Evolutionary conservation across 768 basidiomycete genomes (phyloP).

Genomic region (Calocera cornea): DNA sequence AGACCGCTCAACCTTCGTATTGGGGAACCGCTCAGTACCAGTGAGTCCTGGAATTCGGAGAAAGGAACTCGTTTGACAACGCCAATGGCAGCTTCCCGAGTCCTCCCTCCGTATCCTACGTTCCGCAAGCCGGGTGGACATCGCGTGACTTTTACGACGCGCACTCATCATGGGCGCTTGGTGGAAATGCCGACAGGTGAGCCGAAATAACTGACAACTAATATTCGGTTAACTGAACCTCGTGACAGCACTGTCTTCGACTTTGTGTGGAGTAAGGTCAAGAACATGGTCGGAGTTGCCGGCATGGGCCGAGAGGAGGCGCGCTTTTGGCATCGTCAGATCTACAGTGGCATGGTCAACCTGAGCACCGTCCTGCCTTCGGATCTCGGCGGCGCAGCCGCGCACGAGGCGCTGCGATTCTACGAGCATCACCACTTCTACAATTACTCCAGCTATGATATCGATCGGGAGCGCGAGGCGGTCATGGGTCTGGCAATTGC

Average conservation of each 20-base stretch:
- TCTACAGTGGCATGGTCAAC: conserved; percentile 46
- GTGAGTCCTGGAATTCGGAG: not conserved
- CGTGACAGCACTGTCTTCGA: conserved; percentile 22
- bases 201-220: not conserved
- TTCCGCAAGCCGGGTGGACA: not conserved
- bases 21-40: conserved; percentile 1
- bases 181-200: not conserved
- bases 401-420: conserved; percentile 59
- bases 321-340: conserved; percentile 47
- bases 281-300: conserved; percentile 23
- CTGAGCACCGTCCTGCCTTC: conserved; percentile 37
- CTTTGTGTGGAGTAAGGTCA: conserved; percentile 25
- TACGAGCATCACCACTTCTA: conserved; percentile 44
- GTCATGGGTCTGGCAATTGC: conserved; percentile 55
- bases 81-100: not conserved
- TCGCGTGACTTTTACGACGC: conserved; percentile 2
- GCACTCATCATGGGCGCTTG: not conserved
- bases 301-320: conserved; percentile 46
- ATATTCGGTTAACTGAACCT: not conserved
- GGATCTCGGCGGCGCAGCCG: conserved; percentile 64
- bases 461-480: conserved; percentile 50
- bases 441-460: conserved; percentile 40
- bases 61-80: not conserved
- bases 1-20: not conserved
- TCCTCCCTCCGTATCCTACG: not conserved